Evolutionary conservation across 1,284 basidiomycete genomes (phyloP).

Genomic region (Ustilago shanxiensis): DNA sequence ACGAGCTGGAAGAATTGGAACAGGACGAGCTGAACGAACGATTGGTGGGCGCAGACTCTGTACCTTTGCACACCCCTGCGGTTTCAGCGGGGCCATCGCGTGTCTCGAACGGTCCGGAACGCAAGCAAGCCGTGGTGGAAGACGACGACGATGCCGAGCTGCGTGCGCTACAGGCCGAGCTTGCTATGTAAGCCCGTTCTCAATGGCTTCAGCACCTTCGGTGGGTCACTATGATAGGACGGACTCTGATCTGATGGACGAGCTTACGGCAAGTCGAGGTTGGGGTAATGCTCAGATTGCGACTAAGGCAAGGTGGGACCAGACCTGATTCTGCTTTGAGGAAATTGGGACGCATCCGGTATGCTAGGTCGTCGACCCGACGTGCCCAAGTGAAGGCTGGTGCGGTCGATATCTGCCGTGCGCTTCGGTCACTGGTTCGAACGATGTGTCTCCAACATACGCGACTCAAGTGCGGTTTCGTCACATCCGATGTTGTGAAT

Average conservation of each 20-base stretch:
- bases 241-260: neutral
- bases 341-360: neutral
- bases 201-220: too few relatives aligned
- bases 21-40: conserved; percentile 90
- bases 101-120: conserved; percentile 61
- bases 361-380: neutral
- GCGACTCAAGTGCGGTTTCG: neutral
- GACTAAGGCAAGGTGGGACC: too few relatives aligned
- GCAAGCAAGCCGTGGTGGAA: conserved; percentile 76
- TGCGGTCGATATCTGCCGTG: too few relatives aligned
- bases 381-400: neutral
- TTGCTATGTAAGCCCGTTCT: conserved; percentile 70
- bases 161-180: conserved; percentile 87
- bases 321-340: neutral
- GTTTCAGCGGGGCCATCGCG: conserved; percentile 53
- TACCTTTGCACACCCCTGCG: conserved; percentile 82
- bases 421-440: neutral
- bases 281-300: neutral
- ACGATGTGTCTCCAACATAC: neutral
- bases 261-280: neutral
- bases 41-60: conserved; percentile 88
- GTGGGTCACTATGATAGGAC: too few relatives aligned
- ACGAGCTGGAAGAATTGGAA: conserved; percentile 89
- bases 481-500: too few relatives aligned
- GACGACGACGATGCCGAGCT: conserved; percentile 95